Evolutionary conservation across 2,329 filamentous ascomycete genomes (phyloP), one percentile per base, ranked within the genome.

Genomic region (Dothistroma septosporum): DNA sequence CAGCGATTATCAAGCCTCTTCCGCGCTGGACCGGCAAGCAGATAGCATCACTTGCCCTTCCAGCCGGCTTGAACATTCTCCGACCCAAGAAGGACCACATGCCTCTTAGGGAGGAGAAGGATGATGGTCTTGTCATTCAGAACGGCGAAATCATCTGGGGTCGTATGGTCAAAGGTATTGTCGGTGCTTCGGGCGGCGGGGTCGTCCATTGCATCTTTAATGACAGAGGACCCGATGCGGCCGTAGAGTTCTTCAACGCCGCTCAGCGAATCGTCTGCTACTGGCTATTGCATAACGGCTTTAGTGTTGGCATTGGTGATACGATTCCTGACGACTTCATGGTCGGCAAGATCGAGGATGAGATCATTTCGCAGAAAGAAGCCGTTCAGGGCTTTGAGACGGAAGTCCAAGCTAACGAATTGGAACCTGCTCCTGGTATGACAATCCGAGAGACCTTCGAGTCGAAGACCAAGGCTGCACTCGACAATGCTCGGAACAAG

Each of bases 21-120:
- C 92, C 94, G 47, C 87, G 92, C 68, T 99, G 94, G 94, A 97
- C 93, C 55, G 94, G 94, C 69, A 99, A 99, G 79, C 94, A 99
- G 78, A 88, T 99, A 67, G 87, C 96, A 73, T 97, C 92, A 77
- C 86, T 97, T 86, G 86, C 94, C 60, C 89, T 99, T 66, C 93
- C 94, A 16, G 82, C 86, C 58, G 91, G 92, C 65, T 87, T 99
- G 68, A 97, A 92, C 74, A 82, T 88, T 62, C 70, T 93, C 50
- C 68, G 66, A 12, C 66, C 67, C 32, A 67, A 70, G 50, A 67
- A 71, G 46, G 66, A 68, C 19, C 64, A 70, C 60, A 67, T 72
- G 22, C 70, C 70, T 2, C 61, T 69, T 5, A 55, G 61, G n/a
- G 70, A 72, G 56, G 61, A 60, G 28, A 86, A 86, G 52, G 86